phyloP scores from a whole-genome alignment of 352 stramenopile genomes.

The Phytophthora uliginosa region DNA sequence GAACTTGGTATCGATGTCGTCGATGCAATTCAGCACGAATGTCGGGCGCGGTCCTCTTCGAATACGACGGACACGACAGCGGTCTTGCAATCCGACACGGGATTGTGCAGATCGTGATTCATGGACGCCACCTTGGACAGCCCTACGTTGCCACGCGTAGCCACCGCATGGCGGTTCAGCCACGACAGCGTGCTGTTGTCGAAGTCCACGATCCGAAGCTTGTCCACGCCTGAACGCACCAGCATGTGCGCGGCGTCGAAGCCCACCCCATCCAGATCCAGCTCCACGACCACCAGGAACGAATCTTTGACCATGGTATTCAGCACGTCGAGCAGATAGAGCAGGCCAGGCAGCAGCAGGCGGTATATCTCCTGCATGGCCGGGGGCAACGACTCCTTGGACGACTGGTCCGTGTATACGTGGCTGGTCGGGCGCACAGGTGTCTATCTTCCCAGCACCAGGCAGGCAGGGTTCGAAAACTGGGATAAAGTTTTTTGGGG shows the following conservation, averaged over 20 bases:
- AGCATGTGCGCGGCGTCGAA: slow-evolving; percentile 98
- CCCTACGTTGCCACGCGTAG: slow-evolving; percentile 97
- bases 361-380: too few species aligned
- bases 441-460: too few species aligned
- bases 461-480: too few species aligned
- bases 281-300: slow-evolving; percentile 96
- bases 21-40: slow-evolving; percentile 99
- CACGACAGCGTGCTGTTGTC: slow-evolving; percentile 99
- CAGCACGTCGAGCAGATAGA: too few species aligned
- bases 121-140: slow-evolving; percentile 94
- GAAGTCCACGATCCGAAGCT: slow-evolving; percentile 99
- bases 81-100: slow-evolving; percentile 86
- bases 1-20: slow-evolving; percentile 99
- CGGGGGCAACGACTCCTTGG: too few species aligned
- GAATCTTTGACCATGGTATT: slow-evolving; percentile 79
- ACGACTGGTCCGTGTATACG: too few species aligned
- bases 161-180: slow-evolving; percentile 99
- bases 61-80: slow-evolving; percentile 95
- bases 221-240: slow-evolving; percentile 94
- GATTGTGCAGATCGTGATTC: slow-evolving; percentile 80
- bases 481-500: too few species aligned
- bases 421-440: too few species aligned
- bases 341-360: too few species aligned
- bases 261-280: slow-evolving; percentile 98
- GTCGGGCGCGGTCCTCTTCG: slow-evolving; percentile 79